A percentile compares a stretch with the other conserved stretches of the same genome.
Evolutionary conservation across 805 yeast genomes (phyloP).

Genomic region (Metschnikowia cerradonensis): DNA sequence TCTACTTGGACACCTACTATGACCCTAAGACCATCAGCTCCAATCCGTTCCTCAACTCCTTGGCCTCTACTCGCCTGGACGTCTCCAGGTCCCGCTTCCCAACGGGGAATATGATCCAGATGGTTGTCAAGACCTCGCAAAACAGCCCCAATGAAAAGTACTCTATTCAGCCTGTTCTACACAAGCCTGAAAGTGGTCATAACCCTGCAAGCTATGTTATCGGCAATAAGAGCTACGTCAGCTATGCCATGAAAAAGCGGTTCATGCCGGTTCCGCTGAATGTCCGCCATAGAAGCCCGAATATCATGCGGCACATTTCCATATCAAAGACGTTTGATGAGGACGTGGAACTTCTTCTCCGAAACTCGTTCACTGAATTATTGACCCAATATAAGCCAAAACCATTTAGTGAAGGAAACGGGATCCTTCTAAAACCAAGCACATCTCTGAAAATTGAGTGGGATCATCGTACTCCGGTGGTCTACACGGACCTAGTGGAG

Average conservation of each 20-base stretch:
- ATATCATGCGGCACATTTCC: not conserved
- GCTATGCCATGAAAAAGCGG: constrained; percentile 15
- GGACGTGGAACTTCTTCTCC: not conserved
- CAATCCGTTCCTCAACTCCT: constrained; percentile 28
- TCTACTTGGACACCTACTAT: constrained; percentile 19
- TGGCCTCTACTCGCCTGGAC: constrained; percentile 26
- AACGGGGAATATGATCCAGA: constrained; percentile 23
- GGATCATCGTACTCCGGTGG: constrained; percentile 6
- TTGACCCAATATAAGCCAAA: not conserved
- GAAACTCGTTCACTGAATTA: not conserved
- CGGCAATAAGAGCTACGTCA: constrained; percentile 20
- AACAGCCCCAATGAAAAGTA: not conserved
- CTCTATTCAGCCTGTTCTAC: constrained; percentile 17
- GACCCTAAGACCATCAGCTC: constrained; percentile 13
- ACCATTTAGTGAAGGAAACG: constrained; percentile 2
- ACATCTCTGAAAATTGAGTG: not conserved
- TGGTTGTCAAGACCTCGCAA: constrained; percentile 11
- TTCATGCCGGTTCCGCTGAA: constrained; percentile 26
- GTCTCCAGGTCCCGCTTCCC: constrained; percentile 24
- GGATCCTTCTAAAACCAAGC: constrained; percentile 1
- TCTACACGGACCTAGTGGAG: constrained; percentile 16
- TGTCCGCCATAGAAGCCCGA: constrained; percentile 13
- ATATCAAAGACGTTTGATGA: not conserved
- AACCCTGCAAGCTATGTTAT: constrained; percentile 27
- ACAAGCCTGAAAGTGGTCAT: constrained; percentile 13